Evolutionary conservation across 495 filamentous ascomycete genomes (phyloP).

Genomic region (Hypoxylon crocopeplum): DNA sequence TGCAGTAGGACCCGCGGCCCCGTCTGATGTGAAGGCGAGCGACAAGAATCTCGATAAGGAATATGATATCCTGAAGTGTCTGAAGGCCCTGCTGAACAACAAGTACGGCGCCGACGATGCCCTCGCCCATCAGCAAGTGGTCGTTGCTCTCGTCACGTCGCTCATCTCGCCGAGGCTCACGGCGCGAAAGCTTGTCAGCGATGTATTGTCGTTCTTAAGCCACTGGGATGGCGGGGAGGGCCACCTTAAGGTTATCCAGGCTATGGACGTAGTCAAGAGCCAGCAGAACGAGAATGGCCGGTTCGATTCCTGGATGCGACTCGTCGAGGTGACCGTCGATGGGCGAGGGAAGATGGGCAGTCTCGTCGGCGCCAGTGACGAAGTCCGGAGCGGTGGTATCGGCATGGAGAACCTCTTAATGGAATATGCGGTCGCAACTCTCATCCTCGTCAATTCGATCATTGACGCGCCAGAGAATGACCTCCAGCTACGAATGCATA

Average conservation of each 20-base stretch:
- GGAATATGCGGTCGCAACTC: slow-evolving; percentile 96
- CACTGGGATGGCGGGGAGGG: slow-evolving; percentile 95
- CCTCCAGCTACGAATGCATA: slow-evolving; percentile 89
- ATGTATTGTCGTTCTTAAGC: slow-evolving; percentile 95
- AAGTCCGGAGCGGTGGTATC: slow-evolving; percentile 94
- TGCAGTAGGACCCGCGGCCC: slow-evolving; percentile 73
- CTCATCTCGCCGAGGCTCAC: slow-evolving; percentile 88
- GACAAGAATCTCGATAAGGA: slow-evolving; percentile 93
- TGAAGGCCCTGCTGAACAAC: slow-evolving; percentile 98
- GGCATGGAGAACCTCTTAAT: slow-evolving; percentile 99
- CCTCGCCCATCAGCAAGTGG: slow-evolving; percentile 85
- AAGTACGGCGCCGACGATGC: slow-evolving; percentile 98
- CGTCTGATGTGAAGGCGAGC: slow-evolving; percentile 64
- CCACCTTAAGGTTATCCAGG: slow-evolving; percentile 92
- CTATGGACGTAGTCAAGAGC: slow-evolving; percentile 89
- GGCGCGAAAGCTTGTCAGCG: slow-evolving; percentile 93
- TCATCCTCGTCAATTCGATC: slow-evolving; percentile 96
- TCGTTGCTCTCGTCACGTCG: slow-evolving; percentile 86
- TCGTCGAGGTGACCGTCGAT: slow-evolving; percentile 96
- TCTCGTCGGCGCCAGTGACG: slow-evolving; percentile 94
- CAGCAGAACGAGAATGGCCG: slow-evolving; percentile 92
- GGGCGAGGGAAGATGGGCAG: slow-evolving; percentile 98
- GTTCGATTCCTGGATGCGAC: slow-evolving; percentile 98
- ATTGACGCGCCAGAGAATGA: slow-evolving; percentile 90
- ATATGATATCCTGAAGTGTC: slow-evolving; percentile 96